Evolutionary conservation across 441 rosid species (phyloP).

Genomic region (Raphanus hybrid): DNA sequence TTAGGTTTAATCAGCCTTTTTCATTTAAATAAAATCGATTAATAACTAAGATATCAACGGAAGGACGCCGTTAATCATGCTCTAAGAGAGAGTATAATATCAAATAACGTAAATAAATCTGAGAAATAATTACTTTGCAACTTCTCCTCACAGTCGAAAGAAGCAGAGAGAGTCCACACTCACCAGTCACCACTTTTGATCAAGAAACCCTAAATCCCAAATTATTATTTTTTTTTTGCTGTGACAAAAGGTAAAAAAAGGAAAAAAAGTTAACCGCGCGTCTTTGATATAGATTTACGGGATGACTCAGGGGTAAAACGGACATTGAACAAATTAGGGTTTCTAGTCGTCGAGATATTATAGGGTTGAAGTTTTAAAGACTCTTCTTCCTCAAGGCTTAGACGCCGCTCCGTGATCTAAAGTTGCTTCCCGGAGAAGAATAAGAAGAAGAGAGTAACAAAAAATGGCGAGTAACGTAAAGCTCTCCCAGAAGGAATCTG

Average conservation of each 20-base stretch:
- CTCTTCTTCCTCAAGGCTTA: no score
- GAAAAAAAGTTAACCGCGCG: neutral
- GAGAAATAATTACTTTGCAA: neutral
- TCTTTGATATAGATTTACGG: neutral
- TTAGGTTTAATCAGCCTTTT: no score
- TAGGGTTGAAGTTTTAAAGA: neutral
- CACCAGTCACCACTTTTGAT: no score
- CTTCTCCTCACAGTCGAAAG: neutral
- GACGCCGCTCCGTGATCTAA: neutral
- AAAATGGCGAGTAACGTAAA: neutral
- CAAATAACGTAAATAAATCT: neutral
- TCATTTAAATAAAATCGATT: no score
- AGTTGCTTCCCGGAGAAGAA: neutral
- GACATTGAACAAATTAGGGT: neutral
- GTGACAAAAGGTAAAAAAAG: no score
- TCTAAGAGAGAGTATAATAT: neutral
- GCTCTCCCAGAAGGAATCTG: conserved; percentile 7
- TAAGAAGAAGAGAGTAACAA: no score
- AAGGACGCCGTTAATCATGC: no score
- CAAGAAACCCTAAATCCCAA: no score
- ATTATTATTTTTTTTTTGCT: no score
- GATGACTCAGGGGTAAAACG: neutral
- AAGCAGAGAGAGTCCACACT: neutral
- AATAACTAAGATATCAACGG: no score
- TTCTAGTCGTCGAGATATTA: neutral